Percentiles rank a stretch among this genome's conserved stretches.
Conservation (phyloP, 2,329 filamentous ascomycete genomes). For the Pseudogymnoascus sp. region DNA sequence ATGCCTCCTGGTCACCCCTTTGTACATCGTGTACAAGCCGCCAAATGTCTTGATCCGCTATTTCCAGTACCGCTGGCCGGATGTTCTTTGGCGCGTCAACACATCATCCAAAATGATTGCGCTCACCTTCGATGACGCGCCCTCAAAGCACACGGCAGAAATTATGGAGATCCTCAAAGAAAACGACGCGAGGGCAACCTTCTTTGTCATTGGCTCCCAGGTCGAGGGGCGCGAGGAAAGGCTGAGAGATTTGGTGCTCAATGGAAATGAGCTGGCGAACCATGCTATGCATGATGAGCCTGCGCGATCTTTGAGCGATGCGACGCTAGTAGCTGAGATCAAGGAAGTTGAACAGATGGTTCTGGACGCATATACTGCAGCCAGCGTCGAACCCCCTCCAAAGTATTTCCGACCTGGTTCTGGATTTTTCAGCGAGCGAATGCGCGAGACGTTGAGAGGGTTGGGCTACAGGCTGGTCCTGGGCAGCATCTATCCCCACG, state of each 20-base stretch:
- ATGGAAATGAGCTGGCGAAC: constrained; percentile 70
- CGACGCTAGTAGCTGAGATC: constrained; percentile 57
- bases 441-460: constrained; percentile 52
- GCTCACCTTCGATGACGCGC: constrained; percentile 81
- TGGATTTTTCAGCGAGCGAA: constrained; percentile 68
- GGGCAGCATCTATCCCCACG: constrained; percentile 81
- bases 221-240: constrained; percentile 47
- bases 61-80: constrained; percentile 64
- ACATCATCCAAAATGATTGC: constrained; percentile 60
- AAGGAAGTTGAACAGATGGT: constrained; percentile 50
- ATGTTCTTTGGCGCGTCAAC: constrained; percentile 67
- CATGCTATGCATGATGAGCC: constrained; percentile 87
- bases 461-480: constrained; percentile 68
- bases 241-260: constrained; percentile 50
- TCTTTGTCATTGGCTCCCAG: constrained; percentile 82
- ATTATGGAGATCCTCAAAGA: constrained; percentile 61
- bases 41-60: constrained; percentile 63
- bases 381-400: constrained; percentile 35
- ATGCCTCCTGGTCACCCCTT: neutral
- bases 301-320: constrained; percentile 51
- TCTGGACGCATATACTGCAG: constrained; percentile 23
- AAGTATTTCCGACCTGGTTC: constrained; percentile 78
- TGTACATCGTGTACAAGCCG: constrained; percentile 73
- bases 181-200: constrained; percentile 67
- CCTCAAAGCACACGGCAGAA: constrained; percentile 61